Conservation (phyloP, 1,139 yeast genomes). For the Fermentozyma sake region DNA sequence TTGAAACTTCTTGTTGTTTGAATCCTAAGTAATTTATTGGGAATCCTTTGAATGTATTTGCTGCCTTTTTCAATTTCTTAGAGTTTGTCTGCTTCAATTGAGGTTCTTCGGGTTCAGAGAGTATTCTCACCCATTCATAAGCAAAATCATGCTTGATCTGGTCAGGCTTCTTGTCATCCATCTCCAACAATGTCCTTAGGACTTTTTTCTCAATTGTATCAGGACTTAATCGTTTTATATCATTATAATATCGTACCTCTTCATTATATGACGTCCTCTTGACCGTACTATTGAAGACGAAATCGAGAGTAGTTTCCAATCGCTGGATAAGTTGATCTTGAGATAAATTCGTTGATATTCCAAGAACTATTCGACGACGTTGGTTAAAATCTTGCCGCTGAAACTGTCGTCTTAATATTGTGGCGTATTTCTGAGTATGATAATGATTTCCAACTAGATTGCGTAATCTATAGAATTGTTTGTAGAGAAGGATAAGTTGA, state of each 20-base stretch:
- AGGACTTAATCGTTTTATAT: slow-evolving; percentile 12
- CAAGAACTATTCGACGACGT: slow-evolving; percentile 12
- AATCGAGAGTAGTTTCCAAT: slow-evolving; percentile 30
- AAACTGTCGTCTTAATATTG: slow-evolving; percentile 25
- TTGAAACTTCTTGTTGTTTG: slow-evolving; percentile 23
- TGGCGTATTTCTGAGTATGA: slow-evolving; percentile 11
- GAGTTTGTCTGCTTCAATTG: not conserved
- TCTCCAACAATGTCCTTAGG: slow-evolving; percentile 25
- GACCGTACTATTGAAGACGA: slow-evolving; percentile 38
- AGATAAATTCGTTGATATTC: slow-evolving; percentile 5
- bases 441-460: slow-evolving; percentile 14
- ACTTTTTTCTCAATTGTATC: slow-evolving; percentile 25
- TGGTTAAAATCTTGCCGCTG: slow-evolving; percentile 17
- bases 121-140: slow-evolving; percentile 35
- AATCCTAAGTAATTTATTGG: slow-evolving; percentile 19
- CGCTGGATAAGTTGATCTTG: slow-evolving; percentile 19
- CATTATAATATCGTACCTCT: slow-evolving; percentile 19
- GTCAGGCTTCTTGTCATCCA: slow-evolving; percentile 27
- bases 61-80: slow-evolving; percentile 5
- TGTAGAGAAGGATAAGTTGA: slow-evolving; percentile 21
- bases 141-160: slow-evolving; percentile 26
- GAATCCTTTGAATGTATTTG: slow-evolving; percentile 9
- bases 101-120: slow-evolving; percentile 8
- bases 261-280: slow-evolving; percentile 10
- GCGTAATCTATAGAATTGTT: slow-evolving; percentile 29